Evolutionary conservation across 108 stramenopile species (phyloP), one percentile per base, ranked within the genome.

Genomic region (Epithemia pelagica): DNA sequence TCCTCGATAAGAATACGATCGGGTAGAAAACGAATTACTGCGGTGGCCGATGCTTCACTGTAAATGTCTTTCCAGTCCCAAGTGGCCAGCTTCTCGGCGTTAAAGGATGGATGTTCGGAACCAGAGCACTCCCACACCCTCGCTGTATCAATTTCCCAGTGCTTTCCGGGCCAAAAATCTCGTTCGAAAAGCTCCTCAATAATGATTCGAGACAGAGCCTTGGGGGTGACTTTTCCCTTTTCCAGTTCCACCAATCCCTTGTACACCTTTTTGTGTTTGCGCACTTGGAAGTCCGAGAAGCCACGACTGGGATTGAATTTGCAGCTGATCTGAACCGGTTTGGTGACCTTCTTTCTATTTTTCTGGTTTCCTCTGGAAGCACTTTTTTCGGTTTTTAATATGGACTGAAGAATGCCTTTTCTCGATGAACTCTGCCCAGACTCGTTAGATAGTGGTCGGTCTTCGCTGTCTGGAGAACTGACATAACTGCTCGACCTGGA

Each of bases 21-120:
- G 15, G 37, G 37, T 10, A 10, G 37, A 46, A 46, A 46, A 15
- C 15, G 37, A 46, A 46, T 46, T 15, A 46, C 37, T 10, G 37
- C 37, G 15, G 37, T 46, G 37, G 37, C 37, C 15, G 37, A 46
- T 46, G 37, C 37, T 46, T 46, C 15, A 15, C 37, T 46, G 37
- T 46, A 46, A 46, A 46, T 46, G 37, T 46, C 37, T 46, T 46
- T 46, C 37, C 37, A 46, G 37, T 46, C 37, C 37, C 37, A 46
- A 46, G 37, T 46, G 5, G 37, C 37, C 37, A 46, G 10, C 37
- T 46, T 46, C 37, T 46, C 37, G 15, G 37, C 37, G 37, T 46
- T 46, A 15, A 46, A 46, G 15, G 37, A 5, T 15, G 37, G 37
- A 15, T 46, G 37, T 46, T 46, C 15, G 15, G 37, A 46, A 46